Evolutionary conservation across 2,329 filamentous ascomycete species (phyloP), one percentile per base, ranked within the genome.

Genomic region (Fusarium gaditjirri): DNA sequence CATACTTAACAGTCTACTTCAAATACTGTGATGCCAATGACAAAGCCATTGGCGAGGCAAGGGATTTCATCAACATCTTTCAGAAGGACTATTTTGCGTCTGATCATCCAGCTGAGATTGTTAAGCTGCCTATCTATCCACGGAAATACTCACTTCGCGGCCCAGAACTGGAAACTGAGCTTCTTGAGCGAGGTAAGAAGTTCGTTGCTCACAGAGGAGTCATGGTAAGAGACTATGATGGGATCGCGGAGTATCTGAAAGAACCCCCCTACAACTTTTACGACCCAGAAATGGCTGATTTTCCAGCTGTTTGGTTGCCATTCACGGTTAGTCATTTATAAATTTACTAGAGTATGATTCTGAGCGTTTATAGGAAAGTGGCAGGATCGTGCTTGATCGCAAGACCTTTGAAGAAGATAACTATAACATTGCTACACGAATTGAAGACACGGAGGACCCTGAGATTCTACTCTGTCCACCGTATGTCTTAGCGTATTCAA

Each of bases 401-500:
- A 53, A 38, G 35, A 53, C 35, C 1, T 53, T 53, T 10, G 50
- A 53, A 53, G 50, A 53, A 29, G 50, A 53, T 19, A 39, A 53
- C 23, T 53, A 53, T 17, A n/a, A n/a, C n/a, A n/a, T n/a, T n/a
- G n/a, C n/a, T n/a, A n/a, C n/a, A n/a, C n/a, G n/a, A n/a, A n/a
- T 53, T 23, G 33, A 39, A n/a, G 50, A 53, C 10, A 17, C 29
- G 3, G 35, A 53, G 4, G 25, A 53, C 5, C 50, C 35, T 5
- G 50, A 53, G 7, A 9, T 53, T 19, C 14, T 53, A 3, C 50
- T 53, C 21, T 53, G 50, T 11, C 50, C 35, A 7, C 50, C 35
- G 5, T 53, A 53, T 17, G 19, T 14, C 2, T 2, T 39, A 4
- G 50, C 35, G 4, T 53, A 53, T 10, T 53, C 50, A 6, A 39